Evolutionary conservation across 495 filamentous ascomycete genomes (phyloP), one percentile per base, ranked within the genome.

Genomic region (Aspergillus diversus): DNA sequence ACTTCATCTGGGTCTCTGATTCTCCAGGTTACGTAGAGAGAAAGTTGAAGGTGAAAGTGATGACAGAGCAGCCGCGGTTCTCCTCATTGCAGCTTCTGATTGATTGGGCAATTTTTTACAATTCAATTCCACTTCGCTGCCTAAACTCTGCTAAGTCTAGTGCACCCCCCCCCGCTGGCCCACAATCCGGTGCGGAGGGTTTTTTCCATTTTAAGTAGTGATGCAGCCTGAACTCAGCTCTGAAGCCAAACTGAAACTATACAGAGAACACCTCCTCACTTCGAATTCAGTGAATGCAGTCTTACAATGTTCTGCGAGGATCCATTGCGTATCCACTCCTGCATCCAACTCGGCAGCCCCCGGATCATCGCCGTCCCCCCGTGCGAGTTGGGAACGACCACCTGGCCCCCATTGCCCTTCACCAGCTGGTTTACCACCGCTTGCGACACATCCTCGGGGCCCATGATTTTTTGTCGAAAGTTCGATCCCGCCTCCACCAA

Each of bases 361-460:
- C 50, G 50, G 8, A 53, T 9, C 21, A 53, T 53, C 21, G 50
- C 31, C 8, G 31, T 21, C 11, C 31, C 6, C 27, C 50, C 50
- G 9, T 53, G 33, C 6, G 50, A 53, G 17, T 6, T 11, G 2
- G 71, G 75, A 57, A 82, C 57, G 46, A 78, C 67, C 27, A 79
- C 66, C 69, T 80, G 77, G 15, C 75, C 76, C 55, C 79, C 77
- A 50, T 68, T 73, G 57, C 78, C 75, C 5, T 63, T 67, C 5
- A 79, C 35, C 15, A 81, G 70, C 63, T 81, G 79, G 55, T 73
- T 69, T 48, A 72, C 70, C 48, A 81, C 74, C 0, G 75, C 76
- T 2, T 65, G 61, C 0, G 76, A 69, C 5, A 81, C 75, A 3
- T 62, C 63, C 61, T 80, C 66, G 7, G 73, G 66, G 15, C 68